Conservation (phyloP, 768 basidiomycete species). For the Amanita jacksonii region DNA sequence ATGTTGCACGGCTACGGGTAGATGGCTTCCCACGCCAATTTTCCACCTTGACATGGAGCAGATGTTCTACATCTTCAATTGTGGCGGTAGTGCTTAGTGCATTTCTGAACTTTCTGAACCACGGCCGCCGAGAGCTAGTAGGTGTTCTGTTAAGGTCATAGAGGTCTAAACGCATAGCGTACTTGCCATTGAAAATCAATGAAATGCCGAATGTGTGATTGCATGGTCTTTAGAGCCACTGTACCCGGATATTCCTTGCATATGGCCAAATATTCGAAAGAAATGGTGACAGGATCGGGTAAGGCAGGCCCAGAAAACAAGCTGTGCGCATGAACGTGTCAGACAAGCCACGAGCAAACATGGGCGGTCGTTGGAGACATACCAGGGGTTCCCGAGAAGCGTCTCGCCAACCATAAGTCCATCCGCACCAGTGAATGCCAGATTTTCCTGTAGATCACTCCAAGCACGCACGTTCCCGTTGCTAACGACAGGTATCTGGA, state of each 20-base stretch:
- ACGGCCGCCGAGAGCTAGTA: constrained; percentile 37
- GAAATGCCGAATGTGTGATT: constrained; percentile 60
- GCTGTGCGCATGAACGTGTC: constrained; percentile 23
- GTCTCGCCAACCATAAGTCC: constrained; percentile 79
- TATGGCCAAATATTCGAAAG: constrained; percentile 58
- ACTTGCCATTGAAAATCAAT: constrained; percentile 60
- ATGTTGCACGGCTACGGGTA: not conserved
- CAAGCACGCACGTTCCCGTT: constrained; percentile 70
- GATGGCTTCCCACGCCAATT: constrained; percentile 37
- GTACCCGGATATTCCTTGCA: constrained; percentile 45
- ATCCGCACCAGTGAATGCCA: constrained; percentile 49
- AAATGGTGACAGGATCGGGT: constrained; percentile 59
- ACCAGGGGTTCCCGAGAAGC: constrained; percentile 71
- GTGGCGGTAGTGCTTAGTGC: constrained; percentile 31
- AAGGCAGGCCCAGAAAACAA: constrained; percentile 39
- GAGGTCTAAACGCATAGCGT: constrained; percentile 7
- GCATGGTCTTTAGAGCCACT: constrained; percentile 38
- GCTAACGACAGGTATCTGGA: constrained; percentile 55
- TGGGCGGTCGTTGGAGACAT: constrained; percentile 2
- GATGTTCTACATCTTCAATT: constrained; percentile 35
- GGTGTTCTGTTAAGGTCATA: constrained; percentile 9
- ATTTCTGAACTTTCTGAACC: constrained; percentile 47
- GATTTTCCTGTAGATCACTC: constrained; percentile 46
- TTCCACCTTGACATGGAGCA: constrained; percentile 35
- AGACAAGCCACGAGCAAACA: constrained; percentile 4